These are phyloP conservation scores for Sanghuangporus baumii DNA, from an alignment of 1,284 basidiomycete species.

Conservation along the genomic window DNA sequence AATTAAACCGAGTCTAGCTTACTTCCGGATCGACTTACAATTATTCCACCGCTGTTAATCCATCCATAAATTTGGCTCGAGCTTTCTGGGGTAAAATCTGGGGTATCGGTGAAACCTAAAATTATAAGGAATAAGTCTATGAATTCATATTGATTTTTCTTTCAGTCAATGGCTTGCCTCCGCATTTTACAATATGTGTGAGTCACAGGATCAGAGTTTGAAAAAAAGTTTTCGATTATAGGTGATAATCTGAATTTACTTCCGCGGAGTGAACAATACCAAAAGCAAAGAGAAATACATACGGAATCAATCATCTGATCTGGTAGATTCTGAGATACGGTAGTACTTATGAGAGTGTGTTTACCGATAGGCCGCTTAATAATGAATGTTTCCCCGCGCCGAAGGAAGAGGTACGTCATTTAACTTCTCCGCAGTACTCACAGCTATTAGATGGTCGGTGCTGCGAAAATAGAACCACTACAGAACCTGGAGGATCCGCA, in stretches of 20 bases:
- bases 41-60: neutral
- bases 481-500: no score
- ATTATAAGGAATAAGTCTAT: neutral
- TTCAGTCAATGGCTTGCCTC: neutral
- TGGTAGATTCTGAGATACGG: neutral
- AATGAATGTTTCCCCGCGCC: neutral
- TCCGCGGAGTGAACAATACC: no score
- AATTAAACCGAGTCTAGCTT: neutral
- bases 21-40: neutral
- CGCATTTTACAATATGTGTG: neutral
- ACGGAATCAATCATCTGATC: neutral
- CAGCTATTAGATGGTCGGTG: neutral
- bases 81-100: neutral
- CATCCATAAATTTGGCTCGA: neutral
- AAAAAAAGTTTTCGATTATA: neutral
- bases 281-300: neutral
- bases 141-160: no score
- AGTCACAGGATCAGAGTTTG: neutral
- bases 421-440: neutral
- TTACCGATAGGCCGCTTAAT: neutral
- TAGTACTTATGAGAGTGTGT: neutral
- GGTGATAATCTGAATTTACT: no score
- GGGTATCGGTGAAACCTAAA: neutral
- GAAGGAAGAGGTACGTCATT: neutral
- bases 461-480: neutral